Base-by-base conservation (phyloP, 345 rosid species). In the Populus ilicifolia region DNA sequence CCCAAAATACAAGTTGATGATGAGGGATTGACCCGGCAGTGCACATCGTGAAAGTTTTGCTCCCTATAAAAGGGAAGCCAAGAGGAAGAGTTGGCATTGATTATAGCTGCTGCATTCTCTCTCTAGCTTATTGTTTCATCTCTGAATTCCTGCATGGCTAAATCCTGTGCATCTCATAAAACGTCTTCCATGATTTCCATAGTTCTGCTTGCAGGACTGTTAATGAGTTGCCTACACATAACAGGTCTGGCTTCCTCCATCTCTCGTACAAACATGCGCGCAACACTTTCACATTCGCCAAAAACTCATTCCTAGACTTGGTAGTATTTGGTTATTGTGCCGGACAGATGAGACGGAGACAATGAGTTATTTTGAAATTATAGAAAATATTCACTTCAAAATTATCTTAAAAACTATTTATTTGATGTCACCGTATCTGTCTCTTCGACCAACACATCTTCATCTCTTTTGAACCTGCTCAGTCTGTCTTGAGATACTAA, bases 191-290 rank as follows among this genome's bases (percentile, higher is more conserved):
- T 64, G 67, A 14, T 64, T 64, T 64, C 67, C 33, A 29, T 64
- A 13, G 11, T 14, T 30, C 67, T 64, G 35, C 9, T 64, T 25
- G 36, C 36, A 29, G 67, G 67, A 17, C 8, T 64, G 29, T 29
- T 64, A 12, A 13, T 64, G 67, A 16, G 18, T 14, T 25, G 20
- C 67, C 38, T 29, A 8, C 67, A 12, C 20, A 27, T 25, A 74
- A 80, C 25, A 59, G 77, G 83, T 36, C 74, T 11, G 25, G 25
- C 61, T n/a, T 52, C n/a, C 54, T 48, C 25, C 9, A 7, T 54
- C 61, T 54, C 61, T 18, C 25, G 2, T n/a, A 54, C n/a, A 20
- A 54, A 54, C 61, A 54, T n/a, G 61, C 3, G 23, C 61, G 17
- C 52, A 6, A 17, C 21, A 41, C 44, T 41, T 41, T 9, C 9